A percentile compares a stretch with the other conserved stretches of the same genome.
Conservation (phyloP, 2,329 filamentous ascomycete species). For the Penicillium sp. region DNA sequence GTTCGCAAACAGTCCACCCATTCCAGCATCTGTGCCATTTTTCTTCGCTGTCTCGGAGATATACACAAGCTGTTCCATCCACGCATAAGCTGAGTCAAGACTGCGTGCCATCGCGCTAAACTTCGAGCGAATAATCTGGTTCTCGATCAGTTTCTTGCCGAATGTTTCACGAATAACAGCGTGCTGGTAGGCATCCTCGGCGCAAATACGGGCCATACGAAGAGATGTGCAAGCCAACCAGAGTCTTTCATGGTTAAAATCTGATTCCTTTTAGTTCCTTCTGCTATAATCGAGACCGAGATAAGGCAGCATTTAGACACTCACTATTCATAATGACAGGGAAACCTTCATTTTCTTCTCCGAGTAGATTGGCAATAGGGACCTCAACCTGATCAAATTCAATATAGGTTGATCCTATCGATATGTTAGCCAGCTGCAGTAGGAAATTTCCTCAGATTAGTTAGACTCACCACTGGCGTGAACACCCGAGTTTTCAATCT, state of each 20-base stretch:
- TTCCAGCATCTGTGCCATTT: conserved; percentile 13
- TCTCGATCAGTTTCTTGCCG: conserved; percentile 55
- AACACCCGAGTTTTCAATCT: conserved; percentile 61
- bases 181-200: conserved; percentile 55
- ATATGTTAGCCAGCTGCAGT: not conserved
- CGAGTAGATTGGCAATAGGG: conserved; percentile 68
- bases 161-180: conserved; percentile 57
- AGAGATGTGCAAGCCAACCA: conserved; percentile 59
- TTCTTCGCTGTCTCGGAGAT: conserved; percentile 33
- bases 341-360: conserved; percentile 68
- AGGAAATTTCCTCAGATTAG: not conserved
- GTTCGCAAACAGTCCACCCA: conserved; percentile 25
- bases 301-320: not conserved
- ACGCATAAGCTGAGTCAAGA: conserved; percentile 59
- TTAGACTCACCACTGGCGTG: conserved; percentile 50
- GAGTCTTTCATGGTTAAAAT: conserved; percentile 62
- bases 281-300: too few relatives aligned
- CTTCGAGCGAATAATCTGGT: conserved; percentile 60
- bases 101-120: conserved; percentile 55
- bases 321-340: conserved; percentile 69
- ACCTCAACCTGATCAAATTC: conserved; percentile 73
- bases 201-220: conserved; percentile 58
- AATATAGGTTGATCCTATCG: conserved; percentile 59
- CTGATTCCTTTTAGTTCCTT: conserved; percentile 6
- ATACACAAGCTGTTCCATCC: conserved; percentile 59